These are phyloP conservation scores for Boletus sensibilis DNA, from an alignment of 768 basidiomycete species.

Conservation along the genomic window DNA sequence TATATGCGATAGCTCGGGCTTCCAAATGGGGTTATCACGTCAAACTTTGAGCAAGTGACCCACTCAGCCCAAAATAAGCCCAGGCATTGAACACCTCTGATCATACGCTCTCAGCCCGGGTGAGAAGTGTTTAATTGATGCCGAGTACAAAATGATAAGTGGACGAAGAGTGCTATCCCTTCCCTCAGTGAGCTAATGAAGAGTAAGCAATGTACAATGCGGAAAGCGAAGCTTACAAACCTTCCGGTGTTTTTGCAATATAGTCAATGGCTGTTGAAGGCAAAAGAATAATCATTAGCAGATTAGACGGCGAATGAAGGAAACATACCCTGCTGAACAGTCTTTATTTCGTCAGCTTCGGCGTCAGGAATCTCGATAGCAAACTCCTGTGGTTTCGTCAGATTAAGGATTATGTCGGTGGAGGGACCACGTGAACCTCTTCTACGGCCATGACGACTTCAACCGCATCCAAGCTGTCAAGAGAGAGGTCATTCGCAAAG, in stretches of 20 bases:
- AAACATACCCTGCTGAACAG: constrained; percentile 80
- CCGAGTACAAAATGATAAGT: constrained; percentile 18
- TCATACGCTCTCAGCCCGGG: background rate
- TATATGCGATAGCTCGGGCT: constrained; percentile 9
- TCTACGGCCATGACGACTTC: constrained; percentile 99
- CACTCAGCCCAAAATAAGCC: constrained; percentile 1
- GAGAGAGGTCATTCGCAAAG: constrained; percentile 57
- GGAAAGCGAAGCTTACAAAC: constrained; percentile 39
- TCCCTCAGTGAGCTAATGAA: constrained; percentile 46
- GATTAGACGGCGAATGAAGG: background rate
- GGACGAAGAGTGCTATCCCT: constrained; percentile 6
- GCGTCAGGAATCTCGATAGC: constrained; percentile 96
- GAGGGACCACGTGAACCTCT: constrained; percentile 52
- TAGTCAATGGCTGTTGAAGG: constrained; percentile 80
- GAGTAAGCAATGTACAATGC: constrained; percentile 9
- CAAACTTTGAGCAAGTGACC: constrained; percentile 8
- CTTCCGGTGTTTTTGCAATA: constrained; percentile 89
- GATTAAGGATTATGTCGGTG: constrained; percentile 1
- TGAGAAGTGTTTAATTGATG: constrained; percentile 18
- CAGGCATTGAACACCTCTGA: background rate
- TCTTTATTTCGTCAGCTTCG: constrained; percentile 93
- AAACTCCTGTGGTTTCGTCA: constrained; percentile 67
- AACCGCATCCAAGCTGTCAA: constrained; percentile 92
- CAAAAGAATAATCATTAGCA: constrained; percentile 8
- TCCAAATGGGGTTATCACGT: constrained; percentile 10